These are phyloP conservation scores for Trichoderma semiorbis DNA, from an alignment of 2,329 filamentous ascomycete genomes.

Conservation along the genomic window DNA sequence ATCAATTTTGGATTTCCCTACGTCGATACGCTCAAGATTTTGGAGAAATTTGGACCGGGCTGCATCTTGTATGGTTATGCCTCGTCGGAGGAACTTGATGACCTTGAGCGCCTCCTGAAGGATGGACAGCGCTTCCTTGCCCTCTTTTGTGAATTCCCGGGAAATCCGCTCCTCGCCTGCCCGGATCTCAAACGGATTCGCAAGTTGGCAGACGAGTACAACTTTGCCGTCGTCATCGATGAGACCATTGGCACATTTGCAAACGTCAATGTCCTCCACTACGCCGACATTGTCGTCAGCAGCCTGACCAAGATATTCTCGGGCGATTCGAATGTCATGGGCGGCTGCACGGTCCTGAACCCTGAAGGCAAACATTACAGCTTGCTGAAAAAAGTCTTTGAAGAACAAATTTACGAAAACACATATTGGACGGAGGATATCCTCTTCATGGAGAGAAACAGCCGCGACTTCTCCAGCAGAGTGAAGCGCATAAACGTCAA, in stretches of 20 bases:
- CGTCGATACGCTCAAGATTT: constrained; percentile 90
- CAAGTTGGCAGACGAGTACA: constrained; percentile 72
- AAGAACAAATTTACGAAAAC: constrained; percentile 67
- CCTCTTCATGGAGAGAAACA: constrained; percentile 94
- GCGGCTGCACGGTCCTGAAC: constrained; percentile 68
- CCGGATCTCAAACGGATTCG: constrained; percentile 84
- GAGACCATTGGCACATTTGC: constrained; percentile 96
- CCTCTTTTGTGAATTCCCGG: constrained; percentile 92
- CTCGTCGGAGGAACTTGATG: constrained; percentile 73
- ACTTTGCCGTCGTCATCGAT: constrained; percentile 88
- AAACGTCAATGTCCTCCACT: constrained; percentile 88
- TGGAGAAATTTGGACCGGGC: constrained; percentile 91
- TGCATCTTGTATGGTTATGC: constrained; percentile 84
- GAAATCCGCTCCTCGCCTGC: constrained; percentile 82
- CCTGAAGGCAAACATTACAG: constrained; percentile 67
- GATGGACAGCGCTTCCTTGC: constrained; percentile 73
- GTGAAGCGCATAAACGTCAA: constrained; percentile 83
- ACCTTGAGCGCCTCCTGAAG: constrained; percentile 69
- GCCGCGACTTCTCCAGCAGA: constrained; percentile 80
- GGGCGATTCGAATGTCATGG: constrained; percentile 98
- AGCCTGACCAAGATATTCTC: constrained; percentile 97
- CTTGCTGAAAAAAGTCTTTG: constrained; percentile 63
- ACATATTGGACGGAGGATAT: constrained; percentile 93
- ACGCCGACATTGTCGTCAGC: constrained; percentile 88
- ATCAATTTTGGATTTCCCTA: constrained; percentile 97